A percentile compares a stretch with the other conserved stretches of the same genome.
Evolutionary conservation across 2,329 filamentous ascomycete genomes (phyloP).

Genomic region (Seiridium unicorne): DNA sequence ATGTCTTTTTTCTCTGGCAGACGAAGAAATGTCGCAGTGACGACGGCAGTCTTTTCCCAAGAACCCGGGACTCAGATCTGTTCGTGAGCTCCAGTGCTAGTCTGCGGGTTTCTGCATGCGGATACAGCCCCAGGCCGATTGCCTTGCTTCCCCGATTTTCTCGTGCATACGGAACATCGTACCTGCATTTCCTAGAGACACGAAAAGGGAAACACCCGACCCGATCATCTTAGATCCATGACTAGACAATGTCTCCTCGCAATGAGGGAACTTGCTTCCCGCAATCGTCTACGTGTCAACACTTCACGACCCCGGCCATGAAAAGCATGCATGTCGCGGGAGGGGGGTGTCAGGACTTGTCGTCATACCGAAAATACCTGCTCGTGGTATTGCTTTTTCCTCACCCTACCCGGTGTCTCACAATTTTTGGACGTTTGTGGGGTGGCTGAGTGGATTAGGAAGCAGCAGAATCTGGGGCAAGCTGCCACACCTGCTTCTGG

Average conservation of each 20-base stretch:
- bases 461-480: neutral
- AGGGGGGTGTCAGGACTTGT: neutral
- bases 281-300: no score
- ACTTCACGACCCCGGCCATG: neutral
- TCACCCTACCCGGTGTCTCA: neutral
- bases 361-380: neutral
- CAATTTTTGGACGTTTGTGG: neutral
- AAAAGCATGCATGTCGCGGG: neutral
- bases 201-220: neutral
- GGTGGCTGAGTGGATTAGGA: neutral
- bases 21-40: no score
- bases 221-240: neutral
- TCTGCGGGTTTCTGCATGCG: no score
- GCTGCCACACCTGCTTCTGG: neutral
- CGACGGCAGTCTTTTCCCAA: no score
- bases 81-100: no score
- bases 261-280: no score
- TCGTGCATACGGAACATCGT: neutral
- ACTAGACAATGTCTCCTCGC: no score
- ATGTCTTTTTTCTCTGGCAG: no score
- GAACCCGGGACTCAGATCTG: no score
- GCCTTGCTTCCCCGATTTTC: neutral
- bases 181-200: neutral
- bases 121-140: neutral
- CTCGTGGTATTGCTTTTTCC: neutral